Percentiles rank a stretch among this genome's conserved stretches.
Conservation (phyloP, 345 rosid species). For the Lagerstroemia speciosa region DNA sequence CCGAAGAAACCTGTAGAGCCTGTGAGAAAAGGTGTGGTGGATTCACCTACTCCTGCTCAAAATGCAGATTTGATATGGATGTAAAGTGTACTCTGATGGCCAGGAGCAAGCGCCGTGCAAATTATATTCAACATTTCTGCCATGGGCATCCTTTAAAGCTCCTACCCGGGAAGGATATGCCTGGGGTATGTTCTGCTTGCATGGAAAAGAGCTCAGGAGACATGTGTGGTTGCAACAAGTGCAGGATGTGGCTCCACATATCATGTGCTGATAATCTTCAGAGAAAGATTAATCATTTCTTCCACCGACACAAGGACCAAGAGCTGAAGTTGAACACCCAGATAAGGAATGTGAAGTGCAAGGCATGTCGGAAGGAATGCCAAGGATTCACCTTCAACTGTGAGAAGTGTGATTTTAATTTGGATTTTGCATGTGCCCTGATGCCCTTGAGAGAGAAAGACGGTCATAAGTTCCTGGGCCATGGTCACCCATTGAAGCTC, state of each 20-base stretch:
- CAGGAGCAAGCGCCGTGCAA: neutral
- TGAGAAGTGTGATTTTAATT: neutral
- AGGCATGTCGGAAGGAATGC: neutral
- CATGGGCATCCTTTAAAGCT: neutral
- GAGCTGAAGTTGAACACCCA: neutral
- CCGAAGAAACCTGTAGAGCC: neutral
- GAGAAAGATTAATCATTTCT: neutral
- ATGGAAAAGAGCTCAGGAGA: neutral
- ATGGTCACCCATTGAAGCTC: neutral
- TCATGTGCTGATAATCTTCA: slow-evolving; percentile 3
- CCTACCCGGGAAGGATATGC: neutral
- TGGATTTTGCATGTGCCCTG: neutral
- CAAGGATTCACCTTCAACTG: neutral
- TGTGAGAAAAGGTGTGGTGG: slow-evolving; percentile 7
- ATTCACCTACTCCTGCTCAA: slow-evolving; percentile 6
- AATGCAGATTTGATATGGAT: neutral
- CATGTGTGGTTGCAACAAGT: neutral
- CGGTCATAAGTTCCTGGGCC: neutral
- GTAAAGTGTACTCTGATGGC: neutral
- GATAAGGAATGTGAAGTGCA: neutral
- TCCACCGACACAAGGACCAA: neutral
- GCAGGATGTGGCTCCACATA: neutral
- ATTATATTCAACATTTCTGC: neutral
- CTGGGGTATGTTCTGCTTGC: neutral
- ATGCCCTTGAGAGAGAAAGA: neutral